Evolutionary conservation across 2,329 filamentous ascomycete genomes (phyloP), one percentile per base, ranked within the genome.

Genomic region (Dactylonectria macrodidyma): DNA sequence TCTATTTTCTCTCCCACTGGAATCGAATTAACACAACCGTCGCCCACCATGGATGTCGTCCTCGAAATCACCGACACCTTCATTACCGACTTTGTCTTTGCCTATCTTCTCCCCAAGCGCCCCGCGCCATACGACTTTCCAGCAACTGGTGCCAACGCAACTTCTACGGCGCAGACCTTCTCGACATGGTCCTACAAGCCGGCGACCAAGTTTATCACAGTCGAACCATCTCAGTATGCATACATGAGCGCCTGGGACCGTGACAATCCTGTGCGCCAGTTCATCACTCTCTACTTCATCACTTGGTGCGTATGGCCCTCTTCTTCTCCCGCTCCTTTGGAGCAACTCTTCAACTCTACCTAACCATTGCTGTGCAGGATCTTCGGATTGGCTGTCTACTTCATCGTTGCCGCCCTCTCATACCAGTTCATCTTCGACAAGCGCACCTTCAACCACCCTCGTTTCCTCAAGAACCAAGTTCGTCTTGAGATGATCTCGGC

Each of bases 391-490:
- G 72, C 95, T 54, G 86, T 96, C 63, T 98, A 98, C 87, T 97
- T 95, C 81, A 76, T 93, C 71, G 94, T 94, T 78, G 93, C 95
- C 4, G 87, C 91, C 6, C 86, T 97, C 19, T 97, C 95, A 16
- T 98, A 97, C 83, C 76, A 92, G 77, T 92, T 97, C 83, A 87
- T 98, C 78, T 98, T 97, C 84, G 95, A 98, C 83, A 96, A 98
- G 82, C 88, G 90, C 48, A 96, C 93, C 51, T 90, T 95, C 82
- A 86, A 94, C 59, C 95, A 98, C 81, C 95, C 95, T 55, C 96
- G 96, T 79, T 98, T 95, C 82, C 91, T 98, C 78, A 97, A 96
- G 84, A 95, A 97, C 83, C 95, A 98, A 81, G 92, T 98, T 71
- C 85, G 87, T 67, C 88, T 95, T 76, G 95, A 98, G 81, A 97